Evolutionary conservation across 805 yeast species (phyloP).

Genomic region (Saturnispora dispora): DNA sequence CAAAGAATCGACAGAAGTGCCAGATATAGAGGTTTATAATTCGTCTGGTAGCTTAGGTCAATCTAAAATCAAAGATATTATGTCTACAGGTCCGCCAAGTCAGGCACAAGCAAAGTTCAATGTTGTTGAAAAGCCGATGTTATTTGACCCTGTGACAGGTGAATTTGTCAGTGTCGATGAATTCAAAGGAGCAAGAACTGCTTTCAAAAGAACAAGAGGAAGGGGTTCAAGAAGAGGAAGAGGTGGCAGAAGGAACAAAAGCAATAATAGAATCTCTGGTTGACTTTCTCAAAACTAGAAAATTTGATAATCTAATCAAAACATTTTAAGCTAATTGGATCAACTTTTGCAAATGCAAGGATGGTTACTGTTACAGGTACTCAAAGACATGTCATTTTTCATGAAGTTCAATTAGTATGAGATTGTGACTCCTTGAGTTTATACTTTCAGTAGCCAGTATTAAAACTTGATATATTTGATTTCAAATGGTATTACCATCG

Average conservation of each 20-base stretch:
- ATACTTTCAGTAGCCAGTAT: background rate
- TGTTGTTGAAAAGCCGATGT: conserved; percentile 19
- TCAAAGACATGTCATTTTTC: too few species aligned
- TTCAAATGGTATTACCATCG: background rate
- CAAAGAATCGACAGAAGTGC: background rate
- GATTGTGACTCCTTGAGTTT: background rate
- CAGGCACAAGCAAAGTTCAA: conserved; percentile 13
- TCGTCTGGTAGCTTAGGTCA: conserved; percentile 2
- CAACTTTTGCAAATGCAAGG: too few species aligned
- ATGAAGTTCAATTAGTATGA: too few species aligned
- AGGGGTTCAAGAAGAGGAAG: background rate
- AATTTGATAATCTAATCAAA: too few species aligned
- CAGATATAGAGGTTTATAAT: conserved; percentile 6
- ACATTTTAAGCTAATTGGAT: too few species aligned
- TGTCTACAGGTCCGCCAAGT: background rate
- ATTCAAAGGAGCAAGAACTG: conserved; percentile 1
- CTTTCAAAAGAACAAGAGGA: background rate
- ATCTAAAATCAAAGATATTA: conserved; percentile 10
- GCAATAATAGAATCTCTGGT: background rate
- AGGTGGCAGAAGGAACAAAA: background rate
- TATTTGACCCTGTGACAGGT: conserved; percentile 4
- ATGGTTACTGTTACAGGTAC: too few species aligned
- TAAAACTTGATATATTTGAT: background rate
- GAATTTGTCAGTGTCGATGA: conserved; percentile 1
- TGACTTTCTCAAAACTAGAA: background rate